A percentile compares a stretch with the other conserved stretches of the same genome.
Conservation (phyloP, 208 protist genomes). For the Wallacemonas sp. region DNA sequence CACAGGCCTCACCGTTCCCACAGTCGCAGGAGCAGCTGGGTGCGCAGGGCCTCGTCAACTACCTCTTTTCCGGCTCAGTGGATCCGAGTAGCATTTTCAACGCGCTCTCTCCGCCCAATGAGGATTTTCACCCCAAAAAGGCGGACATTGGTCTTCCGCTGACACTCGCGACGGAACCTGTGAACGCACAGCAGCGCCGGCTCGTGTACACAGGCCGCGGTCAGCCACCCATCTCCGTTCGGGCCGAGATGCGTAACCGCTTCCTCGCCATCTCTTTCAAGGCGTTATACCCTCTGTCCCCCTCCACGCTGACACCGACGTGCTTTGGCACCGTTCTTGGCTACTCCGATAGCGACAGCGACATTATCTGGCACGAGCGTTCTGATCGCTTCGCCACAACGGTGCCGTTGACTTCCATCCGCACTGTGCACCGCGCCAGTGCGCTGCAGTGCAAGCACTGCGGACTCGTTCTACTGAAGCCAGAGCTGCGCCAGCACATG, state of each 20-base stretch:
- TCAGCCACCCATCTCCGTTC: conserved; percentile 34
- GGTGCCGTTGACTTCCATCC: conserved; percentile 45
- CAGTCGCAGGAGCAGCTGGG: too few species aligned
- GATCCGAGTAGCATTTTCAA: conserved; percentile 20
- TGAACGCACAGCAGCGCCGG: conserved; percentile 42
- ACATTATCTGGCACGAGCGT: conserved; percentile 79
- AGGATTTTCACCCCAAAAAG: conserved; percentile 17
- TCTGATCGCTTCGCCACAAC: conserved; percentile 60
- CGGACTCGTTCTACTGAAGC: conserved; percentile 47
- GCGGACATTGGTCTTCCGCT: conserved; percentile 46
- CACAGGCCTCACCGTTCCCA: too few species aligned
- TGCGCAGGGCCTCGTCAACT: conserved; percentile 46
- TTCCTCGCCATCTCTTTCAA: conserved; percentile 52
- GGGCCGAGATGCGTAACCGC: conserved; percentile 39
- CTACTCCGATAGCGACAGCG: conserved; percentile 69
- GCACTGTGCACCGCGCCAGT: conserved; percentile 37
- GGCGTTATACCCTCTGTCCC: conserved; percentile 18
- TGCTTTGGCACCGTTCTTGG: conserved; percentile 71
- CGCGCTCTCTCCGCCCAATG: conserved; percentile 29
- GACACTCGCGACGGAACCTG: conserved; percentile 40
- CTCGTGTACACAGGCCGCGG: conserved; percentile 60
- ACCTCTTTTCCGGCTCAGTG: conserved; percentile 28
- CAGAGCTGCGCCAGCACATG: conserved; percentile 61
- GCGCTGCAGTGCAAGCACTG: conserved; percentile 71
- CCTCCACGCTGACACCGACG: conserved; percentile 13